Evolutionary conservation across 2,329 filamentous ascomycete species (phyloP).

Genomic region (Hymenoscyphus scutula): DNA sequence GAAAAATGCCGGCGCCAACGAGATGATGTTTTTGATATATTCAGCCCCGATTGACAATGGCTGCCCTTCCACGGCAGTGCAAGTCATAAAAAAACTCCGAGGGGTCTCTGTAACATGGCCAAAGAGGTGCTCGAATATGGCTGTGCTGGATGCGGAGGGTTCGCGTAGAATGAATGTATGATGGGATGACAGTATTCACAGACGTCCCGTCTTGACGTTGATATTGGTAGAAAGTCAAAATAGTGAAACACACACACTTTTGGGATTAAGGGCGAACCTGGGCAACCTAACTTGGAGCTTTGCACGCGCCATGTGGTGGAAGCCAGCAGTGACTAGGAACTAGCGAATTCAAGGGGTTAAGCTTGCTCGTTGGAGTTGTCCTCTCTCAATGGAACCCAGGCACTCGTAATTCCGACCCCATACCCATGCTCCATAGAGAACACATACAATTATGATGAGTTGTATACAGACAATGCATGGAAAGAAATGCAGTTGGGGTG

Average conservation of each 20-base stretch:
- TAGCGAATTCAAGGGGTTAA: neutral
- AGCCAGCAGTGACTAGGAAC: neutral
- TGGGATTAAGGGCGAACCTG: neutral
- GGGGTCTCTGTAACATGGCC: neutral
- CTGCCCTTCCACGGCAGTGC: constrained; percentile 4
- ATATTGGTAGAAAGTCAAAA: neutral
- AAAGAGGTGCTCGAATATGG: too few relatives aligned
- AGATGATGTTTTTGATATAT: neutral
- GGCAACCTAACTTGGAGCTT: neutral
- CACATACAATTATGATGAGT: too few relatives aligned
- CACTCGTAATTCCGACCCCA: neutral
- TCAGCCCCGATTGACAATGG: neutral
- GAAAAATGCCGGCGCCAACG: neutral
- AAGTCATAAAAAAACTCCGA: neutral
- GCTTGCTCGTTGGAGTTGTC: neutral
- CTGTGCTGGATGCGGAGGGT: too few relatives aligned
- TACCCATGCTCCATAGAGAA: neutral
- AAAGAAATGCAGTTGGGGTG: neutral
- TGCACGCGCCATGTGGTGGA: neutral
- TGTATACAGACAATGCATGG: neutral
- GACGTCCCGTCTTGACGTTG: neutral
- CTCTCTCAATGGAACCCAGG: neutral
- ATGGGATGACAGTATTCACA: too few relatives aligned
- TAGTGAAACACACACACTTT: neutral
- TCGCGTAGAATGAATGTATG: too few relatives aligned